Percentiles rank a stretch among this genome's conserved stretches.
phyloP scores from a whole-genome alignment of 2,329 filamentous ascomycete species.

The Cercospora beticola region DNA sequence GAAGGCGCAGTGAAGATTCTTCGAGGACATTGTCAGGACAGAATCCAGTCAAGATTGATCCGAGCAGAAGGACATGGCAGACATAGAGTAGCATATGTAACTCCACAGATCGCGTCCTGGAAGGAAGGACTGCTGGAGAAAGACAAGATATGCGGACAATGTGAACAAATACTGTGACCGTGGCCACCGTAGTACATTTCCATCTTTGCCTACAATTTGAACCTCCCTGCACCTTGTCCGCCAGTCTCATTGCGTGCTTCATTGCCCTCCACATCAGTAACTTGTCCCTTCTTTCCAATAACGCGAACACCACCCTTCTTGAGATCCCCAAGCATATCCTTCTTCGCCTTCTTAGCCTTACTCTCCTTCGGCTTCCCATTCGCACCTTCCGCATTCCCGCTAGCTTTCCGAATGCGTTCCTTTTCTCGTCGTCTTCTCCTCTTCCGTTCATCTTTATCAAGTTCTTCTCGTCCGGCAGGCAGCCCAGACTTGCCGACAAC shows the following conservation, averaged over 20 bases:
- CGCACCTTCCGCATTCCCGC: slow-evolving; percentile 48
- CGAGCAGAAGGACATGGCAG: background rate
- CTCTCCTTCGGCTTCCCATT: slow-evolving; percentile 41
- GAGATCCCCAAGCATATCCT: slow-evolving; percentile 63
- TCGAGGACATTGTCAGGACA: no score
- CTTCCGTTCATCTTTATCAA: slow-evolving; percentile 81
- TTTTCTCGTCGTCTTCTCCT: slow-evolving; percentile 70
- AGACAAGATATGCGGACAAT: background rate
- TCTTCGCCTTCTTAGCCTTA: slow-evolving; percentile 50
- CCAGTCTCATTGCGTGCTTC: slow-evolving; percentile 51
- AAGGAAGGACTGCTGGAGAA: background rate
- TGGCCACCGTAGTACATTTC: background rate
- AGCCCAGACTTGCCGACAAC: slow-evolving; percentile 72
- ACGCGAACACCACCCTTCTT: slow-evolving; percentile 88
- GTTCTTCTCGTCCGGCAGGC: slow-evolving; percentile 77
- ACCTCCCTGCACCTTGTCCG: slow-evolving; percentile 33
- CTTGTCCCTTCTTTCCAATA: slow-evolving; percentile 84
- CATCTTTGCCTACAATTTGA: slow-evolving; percentile 32
- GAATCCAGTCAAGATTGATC: background rate
- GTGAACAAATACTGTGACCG: background rate
- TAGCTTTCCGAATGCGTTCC: slow-evolving; percentile 74
- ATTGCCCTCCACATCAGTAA: slow-evolving; percentile 80
- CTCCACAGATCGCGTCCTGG: background rate
- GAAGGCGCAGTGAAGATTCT: slow-evolving; percentile 4
- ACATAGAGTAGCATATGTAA: background rate